These are phyloP conservation scores for Metarhizium album DNA, from an alignment of 2,329 filamentous ascomycete species.

Conservation along the genomic window DNA sequence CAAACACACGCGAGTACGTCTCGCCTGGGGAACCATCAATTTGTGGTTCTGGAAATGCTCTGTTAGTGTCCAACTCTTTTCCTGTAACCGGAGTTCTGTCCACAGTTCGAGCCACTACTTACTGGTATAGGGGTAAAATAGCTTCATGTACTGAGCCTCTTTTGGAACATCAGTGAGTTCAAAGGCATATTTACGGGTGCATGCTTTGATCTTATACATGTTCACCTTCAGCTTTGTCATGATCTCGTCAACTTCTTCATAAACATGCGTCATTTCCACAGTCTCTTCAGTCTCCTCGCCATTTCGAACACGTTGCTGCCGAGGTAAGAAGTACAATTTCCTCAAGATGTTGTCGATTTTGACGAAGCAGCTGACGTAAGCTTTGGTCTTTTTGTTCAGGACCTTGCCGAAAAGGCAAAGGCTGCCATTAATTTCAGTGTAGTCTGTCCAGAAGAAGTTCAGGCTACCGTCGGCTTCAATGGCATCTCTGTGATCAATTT, in stretches of 20 bases:
- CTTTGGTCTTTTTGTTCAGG: constrained; percentile 69
- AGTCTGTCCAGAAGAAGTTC: constrained; percentile 95
- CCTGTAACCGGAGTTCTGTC: neutral
- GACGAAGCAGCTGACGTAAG: constrained; percentile 84
- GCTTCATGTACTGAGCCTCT: constrained; percentile 84
- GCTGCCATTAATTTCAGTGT: constrained; percentile 82
- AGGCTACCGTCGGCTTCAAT: constrained; percentile 88
- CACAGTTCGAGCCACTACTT: constrained; percentile 14
- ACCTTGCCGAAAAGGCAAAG: constrained; percentile 95
- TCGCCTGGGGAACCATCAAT: constrained; percentile 67
- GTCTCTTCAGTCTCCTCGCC: constrained; percentile 64
- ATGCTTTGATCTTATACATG: constrained; percentile 90
- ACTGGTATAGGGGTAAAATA: constrained; percentile 91
- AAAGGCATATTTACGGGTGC: constrained; percentile 87
- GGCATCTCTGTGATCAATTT: constrained; percentile 74
- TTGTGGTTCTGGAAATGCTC: constrained; percentile 40
- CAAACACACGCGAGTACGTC: constrained; percentile 91
- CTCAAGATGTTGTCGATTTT: constrained; percentile 91
- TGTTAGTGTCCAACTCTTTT: constrained; percentile 9
- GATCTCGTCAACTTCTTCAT: constrained; percentile 74
- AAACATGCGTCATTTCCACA: constrained; percentile 81
- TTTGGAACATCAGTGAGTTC: constrained; percentile 79
- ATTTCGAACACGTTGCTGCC: constrained; percentile 45
- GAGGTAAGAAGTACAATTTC: constrained; percentile 87
- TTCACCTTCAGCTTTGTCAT: constrained; percentile 80